Evolutionary conservation across 768 basidiomycete genomes (phyloP).

Genomic region (Gymnopilus junonius): DNA sequence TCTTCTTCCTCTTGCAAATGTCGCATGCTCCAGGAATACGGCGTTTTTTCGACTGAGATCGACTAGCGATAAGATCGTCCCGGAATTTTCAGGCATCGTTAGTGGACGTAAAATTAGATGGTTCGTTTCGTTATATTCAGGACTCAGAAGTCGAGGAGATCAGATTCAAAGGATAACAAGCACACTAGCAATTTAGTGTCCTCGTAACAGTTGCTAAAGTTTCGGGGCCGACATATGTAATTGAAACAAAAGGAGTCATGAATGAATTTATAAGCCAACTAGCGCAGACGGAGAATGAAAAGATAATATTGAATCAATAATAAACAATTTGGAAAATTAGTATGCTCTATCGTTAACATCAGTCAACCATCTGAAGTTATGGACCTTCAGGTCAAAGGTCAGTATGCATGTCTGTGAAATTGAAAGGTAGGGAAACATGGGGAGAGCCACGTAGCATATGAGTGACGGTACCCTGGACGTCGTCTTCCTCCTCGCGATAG

Average conservation of each 20-base stretch:
- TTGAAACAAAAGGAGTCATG: neutral
- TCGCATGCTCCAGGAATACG: constrained; percentile 74
- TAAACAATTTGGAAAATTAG: no score
- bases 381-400: no score
- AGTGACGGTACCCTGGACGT: no score
- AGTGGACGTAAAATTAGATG: neutral
- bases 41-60: constrained; percentile 51
- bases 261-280: neutral
- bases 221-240: neutral
- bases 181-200: neutral
- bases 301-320: no score
- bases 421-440: no score
- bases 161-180: neutral
- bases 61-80: neutral
- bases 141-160: neutral
- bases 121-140: neutral
- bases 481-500: no score
- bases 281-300: no score
- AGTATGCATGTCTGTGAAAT: no score
- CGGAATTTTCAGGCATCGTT: neutral
- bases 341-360: no score
- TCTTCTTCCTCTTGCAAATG: constrained; percentile 74
- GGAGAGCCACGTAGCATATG: no score
- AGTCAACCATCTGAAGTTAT: no score
- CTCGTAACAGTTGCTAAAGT: neutral